A percentile compares a stretch with the other conserved stretches of the same genome.
Evolutionary conservation across 352 stramenopile genomes (phyloP).

Genomic region (Phytophthora europaea): DNA sequence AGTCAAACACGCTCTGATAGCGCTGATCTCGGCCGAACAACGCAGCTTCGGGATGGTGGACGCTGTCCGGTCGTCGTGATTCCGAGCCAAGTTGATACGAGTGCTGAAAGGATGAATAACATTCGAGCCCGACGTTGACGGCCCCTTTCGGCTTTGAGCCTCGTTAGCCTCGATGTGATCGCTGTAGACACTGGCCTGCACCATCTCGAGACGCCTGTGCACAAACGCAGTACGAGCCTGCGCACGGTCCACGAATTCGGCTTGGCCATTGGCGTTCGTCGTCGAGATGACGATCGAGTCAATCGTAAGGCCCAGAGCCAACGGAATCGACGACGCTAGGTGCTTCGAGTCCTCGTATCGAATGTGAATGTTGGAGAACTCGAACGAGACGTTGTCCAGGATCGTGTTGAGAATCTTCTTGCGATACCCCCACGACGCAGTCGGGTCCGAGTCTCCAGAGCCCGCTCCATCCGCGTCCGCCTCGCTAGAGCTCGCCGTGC

Average conservation of each 20-base stretch:
- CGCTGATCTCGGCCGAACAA: slow-evolving; percentile 75
- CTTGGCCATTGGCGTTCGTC: slow-evolving; percentile 85
- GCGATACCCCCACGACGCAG: slow-evolving; percentile 74
- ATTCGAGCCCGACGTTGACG: slow-evolving; percentile 50
- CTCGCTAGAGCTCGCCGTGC: slow-evolving; percentile 25
- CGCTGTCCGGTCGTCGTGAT: slow-evolving; percentile 75
- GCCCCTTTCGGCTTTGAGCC: slow-evolving; percentile 14
- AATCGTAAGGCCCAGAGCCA: slow-evolving; percentile 81
- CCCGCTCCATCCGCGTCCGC: slow-evolving; percentile 9
- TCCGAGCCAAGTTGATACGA: slow-evolving; percentile 80
- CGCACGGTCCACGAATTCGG: slow-evolving; percentile 81
- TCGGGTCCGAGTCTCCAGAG: slow-evolving; percentile 48
- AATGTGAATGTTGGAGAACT: slow-evolving; percentile 87
- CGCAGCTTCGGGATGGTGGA: slow-evolving; percentile 79
- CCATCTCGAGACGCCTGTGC: slow-evolving; percentile 77
- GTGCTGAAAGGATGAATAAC: slow-evolving; percentile 83
- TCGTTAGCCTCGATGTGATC: slow-evolving; percentile 46
- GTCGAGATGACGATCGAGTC: slow-evolving; percentile 76
- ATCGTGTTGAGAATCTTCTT: slow-evolving; percentile 89
- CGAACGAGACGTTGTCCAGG: slow-evolving; percentile 85
- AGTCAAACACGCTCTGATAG: slow-evolving; percentile 72
- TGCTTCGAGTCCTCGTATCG: slow-evolving; percentile 84
- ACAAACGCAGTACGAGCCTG: slow-evolving; percentile 86
- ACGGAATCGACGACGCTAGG: slow-evolving; percentile 62
- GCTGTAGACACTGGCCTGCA: slow-evolving; percentile 70